A percentile compares a stretch with the other conserved stretches of the same genome.
Evolutionary conservation across 345 rosid genomes (phyloP).

Genomic region (Heritiera littoralis): DNA sequence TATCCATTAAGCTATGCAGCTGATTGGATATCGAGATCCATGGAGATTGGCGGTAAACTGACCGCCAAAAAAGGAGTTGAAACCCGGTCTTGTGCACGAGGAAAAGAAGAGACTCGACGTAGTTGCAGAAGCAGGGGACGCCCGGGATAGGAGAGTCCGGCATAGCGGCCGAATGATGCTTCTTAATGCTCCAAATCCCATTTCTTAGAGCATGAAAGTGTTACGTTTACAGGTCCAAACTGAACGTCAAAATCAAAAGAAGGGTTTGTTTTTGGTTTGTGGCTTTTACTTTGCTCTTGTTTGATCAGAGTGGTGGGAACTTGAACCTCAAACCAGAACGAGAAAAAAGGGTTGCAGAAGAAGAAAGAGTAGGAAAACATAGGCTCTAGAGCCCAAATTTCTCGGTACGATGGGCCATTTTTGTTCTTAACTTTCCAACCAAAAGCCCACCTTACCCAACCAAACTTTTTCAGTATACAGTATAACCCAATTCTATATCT

Average conservation of each 20-base stretch:
- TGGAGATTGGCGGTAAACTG: conserved; percentile 14
- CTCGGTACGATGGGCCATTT: neutral
- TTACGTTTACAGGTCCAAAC: neutral
- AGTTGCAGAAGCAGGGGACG: conserved; percentile 4
- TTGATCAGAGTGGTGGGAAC: neutral
- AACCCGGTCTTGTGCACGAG: neutral
- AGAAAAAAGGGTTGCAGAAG: neutral
- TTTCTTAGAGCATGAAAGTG: conserved; percentile 10
- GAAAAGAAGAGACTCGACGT: neutral
- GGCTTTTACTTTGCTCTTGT: neutral
- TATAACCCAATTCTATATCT: neutral
- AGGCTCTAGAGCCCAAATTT: neutral
- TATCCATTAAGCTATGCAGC: conserved; percentile 65
- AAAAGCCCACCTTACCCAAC: neutral
- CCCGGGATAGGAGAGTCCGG: neutral
- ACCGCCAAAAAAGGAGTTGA: neutral
- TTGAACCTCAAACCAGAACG: neutral
- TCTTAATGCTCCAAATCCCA: conserved; percentile 22
- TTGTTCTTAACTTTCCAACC: neutral
- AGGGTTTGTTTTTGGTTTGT: neutral
- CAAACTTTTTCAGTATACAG: neutral
- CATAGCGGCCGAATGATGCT: conserved; percentile 11
- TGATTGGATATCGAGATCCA: conserved; percentile 33
- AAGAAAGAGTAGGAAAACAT: neutral
- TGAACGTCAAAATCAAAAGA: neutral